phyloP scores from a whole-genome alignment of 345 rosid genomes.

The Noccaea bulbosa region DNA sequence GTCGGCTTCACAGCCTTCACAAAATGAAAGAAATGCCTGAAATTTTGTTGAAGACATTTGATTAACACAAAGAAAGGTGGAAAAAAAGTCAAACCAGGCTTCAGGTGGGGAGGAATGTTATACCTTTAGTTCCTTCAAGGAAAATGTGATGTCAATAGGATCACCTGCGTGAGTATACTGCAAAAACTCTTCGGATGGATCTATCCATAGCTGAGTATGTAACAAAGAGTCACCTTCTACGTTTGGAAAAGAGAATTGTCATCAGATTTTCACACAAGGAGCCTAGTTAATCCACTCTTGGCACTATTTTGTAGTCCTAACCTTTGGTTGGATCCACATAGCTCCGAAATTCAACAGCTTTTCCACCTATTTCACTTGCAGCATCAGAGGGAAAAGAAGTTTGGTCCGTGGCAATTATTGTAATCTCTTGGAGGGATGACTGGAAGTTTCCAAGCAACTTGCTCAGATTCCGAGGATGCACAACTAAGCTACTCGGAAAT shows the following conservation, averaged over 20 bases:
- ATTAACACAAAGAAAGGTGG: slow-evolving; percentile 8
- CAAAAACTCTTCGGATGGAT: slow-evolving; percentile 90
- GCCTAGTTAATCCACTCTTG: slow-evolving; percentile 10
- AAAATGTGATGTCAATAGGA: slow-evolving; percentile 91
- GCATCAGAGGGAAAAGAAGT: slow-evolving; percentile 66
- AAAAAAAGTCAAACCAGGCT: slow-evolving; percentile 8
- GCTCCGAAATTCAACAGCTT: slow-evolving; percentile 93
- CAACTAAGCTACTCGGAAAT: slow-evolving; percentile 72
- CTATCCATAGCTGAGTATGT: slow-evolving; percentile 95
- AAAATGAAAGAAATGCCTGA: slow-evolving; percentile 91
- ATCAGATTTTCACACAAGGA: slow-evolving; percentile 23
- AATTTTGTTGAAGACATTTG: background rate
- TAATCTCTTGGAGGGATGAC: slow-evolving; percentile 95
- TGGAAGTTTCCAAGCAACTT: slow-evolving; percentile 92
- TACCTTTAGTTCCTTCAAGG: slow-evolving; percentile 86
- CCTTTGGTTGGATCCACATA: slow-evolving; percentile 91
- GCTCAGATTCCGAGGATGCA: slow-evolving; percentile 82
- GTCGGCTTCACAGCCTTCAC: slow-evolving; percentile 91
- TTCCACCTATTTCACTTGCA: slow-evolving; percentile 81
- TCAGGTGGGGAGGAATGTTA: slow-evolving; percentile 25
- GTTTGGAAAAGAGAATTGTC: slow-evolving; percentile 32
- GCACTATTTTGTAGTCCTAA: slow-evolving; percentile 22
- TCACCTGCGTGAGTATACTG: slow-evolving; percentile 79
- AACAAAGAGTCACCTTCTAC: slow-evolving; percentile 79
- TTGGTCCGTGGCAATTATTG: slow-evolving; percentile 82